Base-by-base conservation (phyloP, 164 flowering plant species). In the Umbilicus rupestris region DNA sequence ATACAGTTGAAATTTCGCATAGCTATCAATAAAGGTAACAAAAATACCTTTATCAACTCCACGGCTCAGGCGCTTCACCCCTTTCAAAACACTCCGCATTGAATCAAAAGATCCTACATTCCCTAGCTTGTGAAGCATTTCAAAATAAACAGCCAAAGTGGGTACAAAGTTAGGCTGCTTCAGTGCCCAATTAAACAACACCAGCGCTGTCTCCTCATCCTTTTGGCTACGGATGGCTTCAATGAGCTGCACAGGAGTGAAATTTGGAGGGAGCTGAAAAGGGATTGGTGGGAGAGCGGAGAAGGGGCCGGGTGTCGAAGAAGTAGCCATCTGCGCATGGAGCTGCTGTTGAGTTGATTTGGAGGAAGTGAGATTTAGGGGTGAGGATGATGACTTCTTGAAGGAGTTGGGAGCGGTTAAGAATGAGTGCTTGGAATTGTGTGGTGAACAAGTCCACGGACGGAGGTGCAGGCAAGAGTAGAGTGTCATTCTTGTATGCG, bases 101-200 rank as follows among this genome's bases (percentile, higher is more conserved):
- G 74, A 68, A 31, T 83, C 85, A 39, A 88, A 84, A 57, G 78
- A 69, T 2, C 94, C 98, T 0, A 45, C 76, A 16, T 70, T 71
- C 7, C 87, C 94, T 1, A 93, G 90, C 74, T 81, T 82, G 30
- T 73, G 76, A 60, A 93, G 86, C 11, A 90, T 39, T 69, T 85
- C 96, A 65, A 81, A 79, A 71, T 79, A 88, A 1, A 90, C 19
- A 2, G 77, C 65, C 5, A 80, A 65, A 42, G 68, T 72, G 70
- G 92, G 89, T 5, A 31, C 41, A 68, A 83, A 88, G 72, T 79
- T 78, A 50, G 92, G 85, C 76, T 90, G 96, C 74, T 81, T 79
- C 11, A 78, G 77, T 15, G 97, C 98, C 89, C 90, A 88, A 20
- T 78, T 62, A 55, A 87, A 85, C 7, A 90, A 39, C 20, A 72